Percentiles rank a stretch among this genome's conserved stretches.
Evolutionary conservation across 805 yeast species (phyloP).

Genomic region (Schizosaccharomyces octosporus): DNA sequence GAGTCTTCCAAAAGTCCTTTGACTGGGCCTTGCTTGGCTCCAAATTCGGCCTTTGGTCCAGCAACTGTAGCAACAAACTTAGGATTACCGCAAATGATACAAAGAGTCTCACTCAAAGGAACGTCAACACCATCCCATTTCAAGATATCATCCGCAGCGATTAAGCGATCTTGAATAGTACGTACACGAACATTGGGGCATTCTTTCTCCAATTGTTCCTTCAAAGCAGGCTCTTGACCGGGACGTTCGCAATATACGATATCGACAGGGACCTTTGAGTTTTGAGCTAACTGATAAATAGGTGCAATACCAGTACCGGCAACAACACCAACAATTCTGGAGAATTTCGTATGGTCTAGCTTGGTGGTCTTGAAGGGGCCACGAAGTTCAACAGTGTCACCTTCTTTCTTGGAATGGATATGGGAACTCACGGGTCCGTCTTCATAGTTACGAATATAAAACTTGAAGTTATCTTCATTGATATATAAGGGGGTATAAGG

Average conservation of each 20-base stretch:
- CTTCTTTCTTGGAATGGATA: not conserved
- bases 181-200: not conserved
- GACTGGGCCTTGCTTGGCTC: not conserved
- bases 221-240: not conserved
- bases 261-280: not conserved
- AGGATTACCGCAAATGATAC: not conserved
- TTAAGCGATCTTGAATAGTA: not conserved
- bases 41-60: not conserved
- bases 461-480: not conserved
- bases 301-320: conserved; percentile 3
- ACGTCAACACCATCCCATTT: not conserved
- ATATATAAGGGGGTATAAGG: not conserved
- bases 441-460: not conserved
- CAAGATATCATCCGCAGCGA: not conserved
- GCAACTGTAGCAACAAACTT: not conserved
- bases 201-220: not conserved
- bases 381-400: not conserved
- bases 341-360: not conserved
- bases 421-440: not conserved
- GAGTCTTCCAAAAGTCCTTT: not conserved
- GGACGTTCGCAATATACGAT: not conserved
- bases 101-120: not conserved
- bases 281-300: not conserved
- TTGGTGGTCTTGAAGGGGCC: not conserved
- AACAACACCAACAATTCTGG: not conserved